A percentile compares a stretch with the other conserved stretches of the same genome.
Evolutionary conservation across 306 rosid species (phyloP).

Genomic region (Fragaria nilgerrensis): DNA sequence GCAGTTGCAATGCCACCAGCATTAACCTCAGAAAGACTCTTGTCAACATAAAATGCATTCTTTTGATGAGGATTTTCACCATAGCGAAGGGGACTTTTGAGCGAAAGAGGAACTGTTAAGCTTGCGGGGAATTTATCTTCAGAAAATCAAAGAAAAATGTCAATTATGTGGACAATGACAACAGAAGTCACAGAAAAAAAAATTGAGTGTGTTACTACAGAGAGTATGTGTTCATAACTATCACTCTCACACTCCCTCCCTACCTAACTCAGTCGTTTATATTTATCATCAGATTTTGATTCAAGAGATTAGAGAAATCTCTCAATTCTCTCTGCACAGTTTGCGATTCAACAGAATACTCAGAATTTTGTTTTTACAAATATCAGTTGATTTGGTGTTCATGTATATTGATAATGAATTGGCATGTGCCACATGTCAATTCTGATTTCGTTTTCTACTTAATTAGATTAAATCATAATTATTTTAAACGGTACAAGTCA

Average conservation of each 20-base stretch:
- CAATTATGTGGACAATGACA: conserved; percentile 7
- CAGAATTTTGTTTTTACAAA: too few species aligned
- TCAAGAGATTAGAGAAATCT: not conserved
- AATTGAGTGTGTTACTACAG: not conserved
- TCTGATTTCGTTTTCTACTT: not conserved
- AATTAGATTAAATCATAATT: not conserved
- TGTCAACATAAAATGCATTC: conserved; percentile 83
- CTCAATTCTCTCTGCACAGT: not conserved
- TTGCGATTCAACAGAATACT: not conserved
- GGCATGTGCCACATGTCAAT: not conserved
- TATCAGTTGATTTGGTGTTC: not conserved
- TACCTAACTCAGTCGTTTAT: not conserved
- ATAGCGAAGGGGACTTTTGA: conserved; percentile 69
- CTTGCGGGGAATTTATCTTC: conserved; percentile 83
- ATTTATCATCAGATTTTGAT: not conserved
- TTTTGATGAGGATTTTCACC: conserved; percentile 98
- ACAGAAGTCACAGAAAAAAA: not conserved
- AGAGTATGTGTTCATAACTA: not conserved
- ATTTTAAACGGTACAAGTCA: not conserved
- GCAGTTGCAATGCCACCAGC: conserved; percentile 95
- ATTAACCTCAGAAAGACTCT: conserved; percentile 71
- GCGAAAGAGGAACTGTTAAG: conserved; percentile 64
- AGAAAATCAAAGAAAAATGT: conserved; percentile 23
- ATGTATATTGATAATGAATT: not conserved
- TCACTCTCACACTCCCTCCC: not conserved